These are phyloP conservation scores for Torrubiella hemipterigena DNA, from an alignment of 2,329 filamentous ascomycete genomes.

Conservation along the genomic window DNA sequence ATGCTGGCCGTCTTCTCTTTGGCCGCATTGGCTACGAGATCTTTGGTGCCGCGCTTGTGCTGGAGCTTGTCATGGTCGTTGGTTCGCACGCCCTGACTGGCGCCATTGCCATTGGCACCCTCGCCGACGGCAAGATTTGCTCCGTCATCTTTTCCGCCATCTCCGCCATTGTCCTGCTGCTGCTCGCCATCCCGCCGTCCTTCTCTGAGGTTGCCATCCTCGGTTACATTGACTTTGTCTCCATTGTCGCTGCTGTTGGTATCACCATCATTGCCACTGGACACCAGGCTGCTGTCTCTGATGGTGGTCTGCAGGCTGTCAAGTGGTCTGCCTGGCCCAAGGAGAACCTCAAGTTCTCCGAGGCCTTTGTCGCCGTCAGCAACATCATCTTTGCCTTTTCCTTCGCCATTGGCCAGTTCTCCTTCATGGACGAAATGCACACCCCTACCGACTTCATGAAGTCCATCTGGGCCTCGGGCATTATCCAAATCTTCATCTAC, in stretches of 20 bases:
- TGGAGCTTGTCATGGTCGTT: slow-evolving; percentile 55
- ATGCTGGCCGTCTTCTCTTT: slow-evolving; percentile 46
- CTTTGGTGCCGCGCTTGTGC: slow-evolving; percentile 39
- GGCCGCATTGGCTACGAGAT: slow-evolving; percentile 45
- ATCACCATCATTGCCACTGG: slow-evolving; percentile 52
- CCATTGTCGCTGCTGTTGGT: slow-evolving; percentile 46
- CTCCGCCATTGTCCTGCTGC: slow-evolving; percentile 22
- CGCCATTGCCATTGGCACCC: slow-evolving; percentile 48
- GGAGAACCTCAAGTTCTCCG: slow-evolving; percentile 27
- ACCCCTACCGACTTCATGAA: slow-evolving; percentile 24
- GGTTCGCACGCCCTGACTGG: slow-evolving; percentile 56
- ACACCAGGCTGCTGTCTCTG: slow-evolving; percentile 17
- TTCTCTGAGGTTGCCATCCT: slow-evolving; percentile 26
- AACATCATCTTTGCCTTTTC: slow-evolving; percentile 58
- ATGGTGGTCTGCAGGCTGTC: slow-evolving; percentile 3
- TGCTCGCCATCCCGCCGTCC: slow-evolving; percentile 25
- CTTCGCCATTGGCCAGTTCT: slow-evolving; percentile 27
- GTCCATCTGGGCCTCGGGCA: slow-evolving; percentile 44
- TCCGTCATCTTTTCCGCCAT: slow-evolving; percentile 24
- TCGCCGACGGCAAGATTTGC: slow-evolving; percentile 37
- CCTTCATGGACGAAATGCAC: slow-evolving; percentile 31
- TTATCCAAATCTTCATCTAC: slow-evolving; percentile 47
- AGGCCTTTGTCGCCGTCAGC: slow-evolving; percentile 43
- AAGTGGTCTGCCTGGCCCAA: slow-evolving; percentile 23
- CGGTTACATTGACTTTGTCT: slow-evolving; percentile 38